These are phyloP conservation scores for Hypoxylon rickii DNA, from an alignment of 495 filamentous ascomycete species.

Conservation along the genomic window DNA sequence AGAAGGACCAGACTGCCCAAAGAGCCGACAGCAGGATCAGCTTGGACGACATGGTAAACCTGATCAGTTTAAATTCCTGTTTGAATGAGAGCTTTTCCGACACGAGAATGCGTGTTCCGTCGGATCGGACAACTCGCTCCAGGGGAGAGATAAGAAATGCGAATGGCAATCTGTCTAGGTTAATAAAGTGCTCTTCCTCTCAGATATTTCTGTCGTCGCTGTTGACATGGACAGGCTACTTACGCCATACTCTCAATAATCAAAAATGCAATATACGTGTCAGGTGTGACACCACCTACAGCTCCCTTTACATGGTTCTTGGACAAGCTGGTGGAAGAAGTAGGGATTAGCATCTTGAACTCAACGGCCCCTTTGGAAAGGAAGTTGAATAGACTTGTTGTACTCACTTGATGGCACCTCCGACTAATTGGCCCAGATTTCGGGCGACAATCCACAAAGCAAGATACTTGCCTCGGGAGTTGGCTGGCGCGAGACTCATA, in stretches of 20 bases:
- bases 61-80: slow-evolving; percentile 28
- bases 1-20: slow-evolving; percentile 47
- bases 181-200: neutral
- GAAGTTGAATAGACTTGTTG: too few species aligned
- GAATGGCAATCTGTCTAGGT: slow-evolving; percentile 48
- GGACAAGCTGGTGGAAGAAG: slow-evolving; percentile 39
- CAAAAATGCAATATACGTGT: slow-evolving; percentile 29
- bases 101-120: slow-evolving; percentile 49
- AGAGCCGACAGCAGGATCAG: slow-evolving; percentile 30
- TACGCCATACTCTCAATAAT: slow-evolving; percentile 31
- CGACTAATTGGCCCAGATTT: slow-evolving; percentile 54
- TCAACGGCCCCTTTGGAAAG: slow-evolving; percentile 37
- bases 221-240: too few species aligned
- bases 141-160: slow-evolving; percentile 51
- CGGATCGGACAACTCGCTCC: slow-evolving; percentile 50
- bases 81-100: slow-evolving; percentile 36
- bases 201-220: too few species aligned
- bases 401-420: slow-evolving; percentile 52
- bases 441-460: slow-evolving; percentile 55
- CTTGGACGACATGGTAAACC: slow-evolving; percentile 29
- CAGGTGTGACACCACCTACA: slow-evolving; percentile 24
- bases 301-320: slow-evolving; percentile 27
- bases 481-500: slow-evolving; percentile 51
- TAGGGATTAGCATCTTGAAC: slow-evolving; percentile 44
- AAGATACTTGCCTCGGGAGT: slow-evolving; percentile 50